Evolutionary conservation across 306 rosid genomes (phyloP).

Genomic region (Ceratonia siliqua): DNA sequence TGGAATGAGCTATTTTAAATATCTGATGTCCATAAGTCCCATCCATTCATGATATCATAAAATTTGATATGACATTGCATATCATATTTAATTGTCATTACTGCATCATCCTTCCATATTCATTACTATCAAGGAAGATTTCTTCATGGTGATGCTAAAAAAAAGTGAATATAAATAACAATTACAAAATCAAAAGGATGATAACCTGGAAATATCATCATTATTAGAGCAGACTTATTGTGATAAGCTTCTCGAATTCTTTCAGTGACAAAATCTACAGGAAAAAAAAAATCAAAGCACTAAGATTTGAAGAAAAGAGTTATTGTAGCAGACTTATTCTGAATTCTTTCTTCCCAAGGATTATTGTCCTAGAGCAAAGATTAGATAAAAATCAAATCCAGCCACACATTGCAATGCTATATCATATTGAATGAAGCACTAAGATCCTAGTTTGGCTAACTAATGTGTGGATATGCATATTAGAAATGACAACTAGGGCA

Average conservation of each 20-base stretch:
- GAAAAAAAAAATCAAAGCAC: no score
- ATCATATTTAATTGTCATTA: not conserved
- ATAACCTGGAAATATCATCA: conserved; percentile 98
- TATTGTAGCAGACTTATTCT: not conserved
- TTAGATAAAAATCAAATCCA: not conserved
- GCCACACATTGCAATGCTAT: not conserved
- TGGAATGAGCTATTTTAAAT: no score
- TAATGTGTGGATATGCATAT: not conserved
- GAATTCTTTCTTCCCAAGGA: no score
- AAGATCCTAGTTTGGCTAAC: conserved; percentile 27
- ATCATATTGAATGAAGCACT: not conserved
- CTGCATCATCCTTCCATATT: not conserved
- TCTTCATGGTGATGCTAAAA: not conserved
- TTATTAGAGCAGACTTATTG: conserved; percentile 69
- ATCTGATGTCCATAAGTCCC: no score
- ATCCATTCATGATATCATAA: no score
- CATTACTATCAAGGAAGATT: not conserved
- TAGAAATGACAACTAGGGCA: not conserved
- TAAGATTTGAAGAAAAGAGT: no score
- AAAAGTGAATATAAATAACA: not conserved
- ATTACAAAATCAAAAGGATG: not conserved
- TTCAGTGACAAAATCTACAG: conserved; percentile 84
- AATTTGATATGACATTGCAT: no score
- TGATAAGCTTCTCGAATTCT: conserved; percentile 78
- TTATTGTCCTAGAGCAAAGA: conserved; percentile 19